Base-by-base conservation (phyloP, 805 yeast genomes). In the Blastobotrys terrestris region DNA sequence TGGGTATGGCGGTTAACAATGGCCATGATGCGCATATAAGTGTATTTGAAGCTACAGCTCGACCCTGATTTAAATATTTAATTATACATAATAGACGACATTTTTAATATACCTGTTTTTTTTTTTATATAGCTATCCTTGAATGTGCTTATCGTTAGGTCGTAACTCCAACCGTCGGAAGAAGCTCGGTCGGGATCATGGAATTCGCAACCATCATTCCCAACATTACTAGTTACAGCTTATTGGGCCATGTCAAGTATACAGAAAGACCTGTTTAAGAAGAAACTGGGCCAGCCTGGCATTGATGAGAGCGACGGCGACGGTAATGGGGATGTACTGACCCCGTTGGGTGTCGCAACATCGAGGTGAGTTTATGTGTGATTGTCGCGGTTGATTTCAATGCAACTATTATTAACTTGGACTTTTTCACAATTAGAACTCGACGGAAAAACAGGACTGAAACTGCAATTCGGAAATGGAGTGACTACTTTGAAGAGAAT, bases 1-100 rank as follows among this genome's bases (percentile, higher is more conserved):
- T 94, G 96, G 80, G 88, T 79, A 64, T 94, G 65, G 97, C 97
- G 1, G 87, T 89, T 0, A 84, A 85, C 60, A 86, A 86, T 65
- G 77, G 83, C 50, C 95, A 88, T 63, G 94, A 85, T 64, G 76
- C 89, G 1, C 79, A 77, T 58, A 81, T 90, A 44, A 78, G 79
- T 58, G 71, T 89, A n/a, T 49, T 43, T 31, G 40, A 22, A 31
- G 40, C 48, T 11, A 43, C 35, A 11, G 11, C 35, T 6, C 5
- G 35, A 26, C 35, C 35, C 11, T 26, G 35, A 35, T 46, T 15
- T 42, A 42, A 19, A n/a, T 44, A 44, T 44, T 15, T 44, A 44
- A 44, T 21, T 18, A 44, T 14, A 3, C 39, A 14, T 11, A n/a
- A n/a, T 26, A 26, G 35, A 26, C 35, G 11, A 11, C n/a, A n/a